These are phyloP conservation scores for Candida neerlandica DNA, from an alignment of 1,139 yeast genomes.

Conservation along the genomic window DNA sequence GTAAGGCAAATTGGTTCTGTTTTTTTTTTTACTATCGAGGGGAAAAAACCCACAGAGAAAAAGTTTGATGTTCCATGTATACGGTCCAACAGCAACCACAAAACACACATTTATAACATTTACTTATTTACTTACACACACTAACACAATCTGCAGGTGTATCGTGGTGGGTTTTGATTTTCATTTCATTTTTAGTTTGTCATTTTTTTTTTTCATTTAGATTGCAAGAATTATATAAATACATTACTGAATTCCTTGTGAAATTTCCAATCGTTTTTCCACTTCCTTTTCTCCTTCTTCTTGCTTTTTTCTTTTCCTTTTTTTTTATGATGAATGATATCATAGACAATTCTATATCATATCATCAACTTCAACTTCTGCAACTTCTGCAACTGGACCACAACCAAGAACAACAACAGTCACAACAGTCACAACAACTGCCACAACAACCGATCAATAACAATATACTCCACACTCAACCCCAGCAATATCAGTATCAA, in stretches of 20 bases:
- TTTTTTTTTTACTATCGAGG: no score
- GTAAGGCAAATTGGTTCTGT: no score
- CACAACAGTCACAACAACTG: neutral
- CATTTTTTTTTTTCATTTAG: neutral
- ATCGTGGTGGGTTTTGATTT: no score
- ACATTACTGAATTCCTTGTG: neutral
- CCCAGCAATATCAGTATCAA: conserved; percentile 5
- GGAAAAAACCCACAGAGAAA: no score
- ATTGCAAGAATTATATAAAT: neutral
- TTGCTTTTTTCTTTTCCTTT: neutral
- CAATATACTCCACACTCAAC: neutral
- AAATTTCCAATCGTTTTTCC: neutral
- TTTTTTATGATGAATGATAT: conserved; percentile 5
- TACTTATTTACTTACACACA: no score
- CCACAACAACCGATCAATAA: neutral
- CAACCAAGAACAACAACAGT: neutral
- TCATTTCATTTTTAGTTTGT: neutral
- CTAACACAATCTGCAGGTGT: no score
- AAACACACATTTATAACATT: no score
- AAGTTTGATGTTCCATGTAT: no score
- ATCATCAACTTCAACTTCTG: neutral
- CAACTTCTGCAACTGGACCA: neutral
- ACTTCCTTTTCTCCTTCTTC: neutral
- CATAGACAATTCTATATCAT: neutral
- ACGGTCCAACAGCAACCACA: no score